A percentile compares a stretch with the other conserved stretches of the same genome.
These are phyloP conservation scores for Thymus mandschuricus DNA, from an alignment of 257 asterid genomes.

Conservation along the genomic window DNA sequence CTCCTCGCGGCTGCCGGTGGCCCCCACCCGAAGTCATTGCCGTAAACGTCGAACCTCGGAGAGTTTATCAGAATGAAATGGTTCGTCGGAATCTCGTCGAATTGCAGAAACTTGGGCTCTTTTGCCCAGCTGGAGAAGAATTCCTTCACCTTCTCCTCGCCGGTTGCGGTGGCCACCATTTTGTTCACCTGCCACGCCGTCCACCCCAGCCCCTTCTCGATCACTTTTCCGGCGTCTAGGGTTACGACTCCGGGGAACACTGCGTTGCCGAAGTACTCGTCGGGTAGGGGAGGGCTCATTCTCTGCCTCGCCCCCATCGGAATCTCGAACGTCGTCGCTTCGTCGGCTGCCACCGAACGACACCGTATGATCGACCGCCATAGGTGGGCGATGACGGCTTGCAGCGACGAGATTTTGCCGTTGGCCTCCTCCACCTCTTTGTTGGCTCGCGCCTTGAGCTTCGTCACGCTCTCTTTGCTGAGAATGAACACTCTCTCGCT, in stretches of 20 bases:
- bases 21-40: slow-evolving; percentile 56
- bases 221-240: slow-evolving; percentile 27
- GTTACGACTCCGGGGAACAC: slow-evolving; percentile 27
- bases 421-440: slow-evolving; percentile 16
- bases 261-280: slow-evolving; percentile 58
- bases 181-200: slow-evolving; percentile 46
- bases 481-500: slow-evolving; percentile 36
- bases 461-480: slow-evolving; percentile 15
- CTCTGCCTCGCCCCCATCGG: slow-evolving; percentile 41
- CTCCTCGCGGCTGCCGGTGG: slow-evolving; percentile 54
- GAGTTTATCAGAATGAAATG: slow-evolving; percentile 39
- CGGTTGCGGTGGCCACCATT: slow-evolving; percentile 23
- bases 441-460: slow-evolving; percentile 41
- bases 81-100: slow-evolving; percentile 12
- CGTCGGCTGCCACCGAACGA: not conserved
- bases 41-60: slow-evolving; percentile 48
- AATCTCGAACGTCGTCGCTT: slow-evolving; percentile 31
- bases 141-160: slow-evolving; percentile 31
- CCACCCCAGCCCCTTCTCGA: slow-evolving; percentile 49
- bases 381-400: slow-evolving; percentile 52
- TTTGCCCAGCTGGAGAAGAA: slow-evolving; percentile 37
- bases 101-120: slow-evolving; percentile 32
- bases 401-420: slow-evolving; percentile 45
- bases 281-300: slow-evolving; percentile 42
- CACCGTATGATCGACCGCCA: slow-evolving; percentile 47